Evolutionary conservation across 495 filamentous ascomycete species (phyloP).

Genomic region (Podospora didyma): DNA sequence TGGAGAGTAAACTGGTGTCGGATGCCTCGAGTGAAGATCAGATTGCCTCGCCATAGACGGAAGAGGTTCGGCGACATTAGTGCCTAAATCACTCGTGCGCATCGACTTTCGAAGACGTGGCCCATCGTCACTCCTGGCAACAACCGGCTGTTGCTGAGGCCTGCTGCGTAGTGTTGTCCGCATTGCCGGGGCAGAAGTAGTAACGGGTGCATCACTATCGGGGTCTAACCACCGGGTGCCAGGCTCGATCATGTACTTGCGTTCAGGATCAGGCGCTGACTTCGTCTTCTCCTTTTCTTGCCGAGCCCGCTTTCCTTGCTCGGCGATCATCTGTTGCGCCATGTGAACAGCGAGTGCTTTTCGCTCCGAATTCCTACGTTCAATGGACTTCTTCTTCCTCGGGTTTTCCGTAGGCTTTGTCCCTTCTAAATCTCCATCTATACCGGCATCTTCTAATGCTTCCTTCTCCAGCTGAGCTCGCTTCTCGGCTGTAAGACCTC

Average conservation of each 20-base stretch:
- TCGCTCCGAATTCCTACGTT: conserved; percentile 24
- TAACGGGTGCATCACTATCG: conserved; percentile 4
- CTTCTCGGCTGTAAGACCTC: conserved; percentile 53
- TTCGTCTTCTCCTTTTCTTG: background rate
- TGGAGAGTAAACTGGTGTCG: conserved; percentile 7
- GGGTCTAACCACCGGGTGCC: conserved; percentile 32
- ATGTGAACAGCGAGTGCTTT: conserved; percentile 23
- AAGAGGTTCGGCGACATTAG: background rate
- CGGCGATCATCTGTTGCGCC: conserved; percentile 23
- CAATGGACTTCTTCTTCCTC: conserved; percentile 39
- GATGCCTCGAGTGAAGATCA: background rate
- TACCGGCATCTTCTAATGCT: conserved; percentile 45
- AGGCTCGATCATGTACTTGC: conserved; percentile 39
- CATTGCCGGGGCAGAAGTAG: conserved; percentile 7
- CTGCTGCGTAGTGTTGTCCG: conserved; percentile 21
- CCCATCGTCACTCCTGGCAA: background rate
- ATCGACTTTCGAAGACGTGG: conserved; percentile 28
- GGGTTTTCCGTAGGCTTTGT: conserved; percentile 22
- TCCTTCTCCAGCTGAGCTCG: conserved; percentile 54
- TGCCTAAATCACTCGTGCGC: conserved; percentile 12
- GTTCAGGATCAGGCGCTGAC: conserved; percentile 19
- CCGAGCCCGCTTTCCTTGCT: conserved; percentile 9
- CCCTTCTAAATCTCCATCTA: conserved; percentile 41
- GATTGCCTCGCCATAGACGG: background rate
- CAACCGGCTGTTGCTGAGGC: conserved; percentile 9